Evolutionary conservation across 179 eudicot genomes (phyloP), one percentile per base, ranked within the genome.

Genomic region (Beta lomatogona): DNA sequence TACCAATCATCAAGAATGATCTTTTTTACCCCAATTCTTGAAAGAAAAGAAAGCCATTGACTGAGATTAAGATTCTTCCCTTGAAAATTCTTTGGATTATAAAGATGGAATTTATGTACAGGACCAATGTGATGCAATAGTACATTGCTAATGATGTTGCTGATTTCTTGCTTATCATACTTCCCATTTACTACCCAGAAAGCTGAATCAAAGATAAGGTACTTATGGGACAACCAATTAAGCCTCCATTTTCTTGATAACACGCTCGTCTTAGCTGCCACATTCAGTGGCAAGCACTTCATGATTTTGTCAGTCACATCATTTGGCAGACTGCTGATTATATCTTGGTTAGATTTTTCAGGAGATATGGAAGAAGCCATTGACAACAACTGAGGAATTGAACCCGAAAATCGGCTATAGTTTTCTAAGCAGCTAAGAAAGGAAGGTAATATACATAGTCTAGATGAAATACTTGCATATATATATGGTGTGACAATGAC

Each of bases 21-120:
- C 15, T 36, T 28, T 25, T 64, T 77, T 6, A 77, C 48, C 13
- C 48, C 60, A 15, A 22, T 66, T 12, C 74, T 78, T 6, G 84
- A 82, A 22, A 82, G 63, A 31, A 69, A 76, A 12, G 53, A 69
- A 11, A 82, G 18, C 80, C 84, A 82, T 52, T 61, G 68, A 44
- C 63, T 59, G 12, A 57, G 52, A 64, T 54, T 11, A 11, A 54
- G 58, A 25, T 25, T 25, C 28, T 25, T 25, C 28, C 28, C 28
- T 13, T 58, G 21, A 16, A 3, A 1, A 54, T 57, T 57, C 1
- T 0, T 2, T 22, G 59, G 68, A 12, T 55, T 75, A 46, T 31
- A 0, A 14, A 66, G 71, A 66, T 15, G 12, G 46, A 66, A 66
- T 6, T 13, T 15, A 36, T 13, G 71, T 31, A 66, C 18, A 31